Conservation (phyloP, 495 filamentous ascomycete species). For the Cenococcum geophilum region DNA sequence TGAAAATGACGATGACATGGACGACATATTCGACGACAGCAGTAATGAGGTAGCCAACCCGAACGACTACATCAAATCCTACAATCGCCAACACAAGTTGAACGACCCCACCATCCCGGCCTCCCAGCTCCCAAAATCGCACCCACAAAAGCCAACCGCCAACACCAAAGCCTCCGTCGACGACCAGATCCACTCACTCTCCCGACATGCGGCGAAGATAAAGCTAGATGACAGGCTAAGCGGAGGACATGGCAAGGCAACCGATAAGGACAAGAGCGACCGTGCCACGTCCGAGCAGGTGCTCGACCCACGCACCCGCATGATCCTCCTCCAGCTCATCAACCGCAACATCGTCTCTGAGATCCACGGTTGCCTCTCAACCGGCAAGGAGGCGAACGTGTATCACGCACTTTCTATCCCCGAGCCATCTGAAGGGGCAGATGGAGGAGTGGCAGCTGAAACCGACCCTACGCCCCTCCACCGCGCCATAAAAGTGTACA, state of each 20-base stretch:
- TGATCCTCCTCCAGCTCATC: conserved; percentile 93
- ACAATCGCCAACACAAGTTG: conserved; percentile 73
- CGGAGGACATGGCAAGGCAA: conserved; percentile 31
- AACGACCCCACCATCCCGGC: conserved; percentile 54
- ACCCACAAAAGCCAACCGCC: conserved; percentile 74
- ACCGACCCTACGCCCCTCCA: conserved; percentile 46
- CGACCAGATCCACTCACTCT: conserved; percentile 77
- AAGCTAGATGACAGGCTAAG: conserved; percentile 63
- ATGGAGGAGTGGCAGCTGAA: conserved; percentile 35
- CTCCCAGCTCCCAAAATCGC: conserved; percentile 59
- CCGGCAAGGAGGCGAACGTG: conserved; percentile 96
- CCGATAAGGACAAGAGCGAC: conserved; percentile 74
- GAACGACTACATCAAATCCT: conserved; percentile 75
- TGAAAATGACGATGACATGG: conserved; percentile 48
- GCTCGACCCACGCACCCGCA: conserved; percentile 84
- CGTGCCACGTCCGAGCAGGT: conserved; percentile 91
- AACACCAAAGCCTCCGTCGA: conserved; percentile 75
- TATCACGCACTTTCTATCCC: conserved; percentile 66
- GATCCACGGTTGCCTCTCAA: conserved; percentile 86
- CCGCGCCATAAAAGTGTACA: conserved; percentile 95
- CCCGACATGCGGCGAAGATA: conserved; percentile 84
- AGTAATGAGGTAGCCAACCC: conserved; percentile 53
- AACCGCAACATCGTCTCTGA: conserved; percentile 75
- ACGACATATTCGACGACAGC: conserved; percentile 49
- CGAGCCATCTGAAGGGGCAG: conserved; percentile 28